Base-by-base conservation (phyloP, 2,329 filamentous ascomycete species). In the Aspergillus nomiae region DNA sequence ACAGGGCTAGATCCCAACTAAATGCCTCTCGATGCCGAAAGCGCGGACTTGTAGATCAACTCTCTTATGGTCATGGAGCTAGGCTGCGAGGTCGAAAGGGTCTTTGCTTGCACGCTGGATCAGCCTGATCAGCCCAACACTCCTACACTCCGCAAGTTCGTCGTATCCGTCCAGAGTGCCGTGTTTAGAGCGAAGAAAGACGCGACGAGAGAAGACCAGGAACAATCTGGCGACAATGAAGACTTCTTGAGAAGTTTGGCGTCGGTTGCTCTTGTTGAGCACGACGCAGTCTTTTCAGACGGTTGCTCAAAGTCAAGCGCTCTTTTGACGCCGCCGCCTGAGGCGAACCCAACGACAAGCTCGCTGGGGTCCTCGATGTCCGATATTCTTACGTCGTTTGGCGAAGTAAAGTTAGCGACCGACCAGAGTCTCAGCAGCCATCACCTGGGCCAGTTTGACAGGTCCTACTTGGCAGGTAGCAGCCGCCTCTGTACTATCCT, bases 41-140 rank as follows among this genome's bases (percentile, higher is more conserved):
- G 83, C 21, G 74, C 72, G 14, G 79, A 83, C 38, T 58, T 83
- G 9, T 81, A 82, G 1, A 82, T 84, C 51, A 82, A 84, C 68
- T 84, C 82, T 0, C 72, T 84, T 0, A 80, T 83, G 76, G 79
- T 74, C 1, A 84, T 83, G 78, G 82, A 85, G 66, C 63, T 84
- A 56, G 75, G 69, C 0, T 71, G 71, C 5, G 82, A 84, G 58
- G 64, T 83, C 1, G 76, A 82, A 43, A 43, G 41, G 41, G 41
- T 43, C 16, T 43, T 43, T 43, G 41, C 41, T 21, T 43, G 41
- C 41, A 43, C 41, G 41, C 41, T 43, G 41, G 41, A 43, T 43
- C 41, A 43, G 41, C n/a, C 41, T 9, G 41, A 43, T 16, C 41
- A 43, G 41, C 16, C 21, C 2, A 43, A 43, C 8, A 19, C 41